phyloP scores from a whole-genome alignment of 306 rosid species.

The Acacia acuminata region DNA sequence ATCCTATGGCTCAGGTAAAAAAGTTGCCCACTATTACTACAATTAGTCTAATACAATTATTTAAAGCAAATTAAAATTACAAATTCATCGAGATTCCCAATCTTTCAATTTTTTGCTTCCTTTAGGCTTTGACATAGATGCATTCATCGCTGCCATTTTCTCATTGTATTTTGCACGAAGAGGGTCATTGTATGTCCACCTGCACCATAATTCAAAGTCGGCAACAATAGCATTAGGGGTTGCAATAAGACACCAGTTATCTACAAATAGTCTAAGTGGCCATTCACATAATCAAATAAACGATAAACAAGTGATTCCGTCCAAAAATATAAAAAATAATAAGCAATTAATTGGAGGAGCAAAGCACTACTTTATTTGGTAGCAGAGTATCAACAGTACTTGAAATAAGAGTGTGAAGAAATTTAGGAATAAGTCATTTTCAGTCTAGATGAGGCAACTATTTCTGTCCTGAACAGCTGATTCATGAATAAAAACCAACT shows the following conservation, averaged over 20 bases:
- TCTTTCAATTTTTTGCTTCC: conserved; percentile 95
- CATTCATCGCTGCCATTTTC: conserved; percentile 93
- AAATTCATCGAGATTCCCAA: conserved; percentile 69
- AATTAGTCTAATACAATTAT: conserved; percentile 25
- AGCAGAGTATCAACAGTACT: neutral
- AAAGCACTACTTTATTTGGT: neutral
- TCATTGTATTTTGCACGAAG: conserved; percentile 91
- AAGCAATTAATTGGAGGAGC: neutral
- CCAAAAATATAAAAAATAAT: neutral
- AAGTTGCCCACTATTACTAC: neutral
- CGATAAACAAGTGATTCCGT: neutral
- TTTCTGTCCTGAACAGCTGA: neutral
- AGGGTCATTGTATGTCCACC: conserved; percentile 98
- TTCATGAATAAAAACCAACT: neutral
- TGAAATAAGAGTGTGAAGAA: neutral
- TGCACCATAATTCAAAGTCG: conserved; percentile 43
- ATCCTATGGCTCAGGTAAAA: neutral
- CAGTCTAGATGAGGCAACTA: neutral
- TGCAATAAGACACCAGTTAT: conserved; percentile 2
- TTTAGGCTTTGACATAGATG: conserved; percentile 71
- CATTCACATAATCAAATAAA: conserved; percentile 8
- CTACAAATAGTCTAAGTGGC: neutral
- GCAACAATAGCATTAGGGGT: conserved; percentile 22
- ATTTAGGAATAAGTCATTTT: neutral
- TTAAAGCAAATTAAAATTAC: neutral